Base-by-base conservation (phyloP, 208 protist species). In the Leptomonas pyrrhocoris region DNA sequence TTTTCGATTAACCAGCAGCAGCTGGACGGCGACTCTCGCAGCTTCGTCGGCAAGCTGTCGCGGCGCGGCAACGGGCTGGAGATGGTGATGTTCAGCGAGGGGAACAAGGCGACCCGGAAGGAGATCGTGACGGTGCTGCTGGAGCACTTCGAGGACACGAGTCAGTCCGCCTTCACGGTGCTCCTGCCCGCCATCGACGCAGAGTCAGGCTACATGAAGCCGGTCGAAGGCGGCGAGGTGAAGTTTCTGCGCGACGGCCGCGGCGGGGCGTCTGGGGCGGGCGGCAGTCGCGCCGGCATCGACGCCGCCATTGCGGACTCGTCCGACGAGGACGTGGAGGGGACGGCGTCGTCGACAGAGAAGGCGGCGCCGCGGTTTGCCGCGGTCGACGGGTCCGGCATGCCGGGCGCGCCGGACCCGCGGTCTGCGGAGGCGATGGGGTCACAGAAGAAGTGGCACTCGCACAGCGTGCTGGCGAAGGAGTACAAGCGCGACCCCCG, bases 51-150 rank as follows among this genome's bases (percentile, higher is more conserved):
- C 28, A 84, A 74, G 66, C 25, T 79, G 8, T 77, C 74, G 27
- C 57, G 70, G 1, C 73, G 79, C 19, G 54, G 48, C 16, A 46
- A 25, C 36, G 74, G 79, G 8, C 12, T 73, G 49, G 74, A 84
- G 74, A 67, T 76, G 65, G 74, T 84, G 64, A 36, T 84, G 66
- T 84, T 70, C 40, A 84, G 79, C 55, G 79, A 84, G 57, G 79
- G 79, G 42, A 61, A 64, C 70, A 71, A 68, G 60, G 66, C 50
- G 3, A 68, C 62, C 0, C 79, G 79, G 15, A 84, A 80, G 56
- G 79, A 84, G 70, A 69, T 84, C n/a, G 42, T 73, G 0, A 65
- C 74, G 9, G 51, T 84, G 18, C 45, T 68, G 38, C 64, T 84
- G 21, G 54, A 75, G 25, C 45, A 69, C 59, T 67, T 69, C 19